phyloP scores from a whole-genome alignment of 306 rosid species.

The Cucurbita ficifolia region DNA sequence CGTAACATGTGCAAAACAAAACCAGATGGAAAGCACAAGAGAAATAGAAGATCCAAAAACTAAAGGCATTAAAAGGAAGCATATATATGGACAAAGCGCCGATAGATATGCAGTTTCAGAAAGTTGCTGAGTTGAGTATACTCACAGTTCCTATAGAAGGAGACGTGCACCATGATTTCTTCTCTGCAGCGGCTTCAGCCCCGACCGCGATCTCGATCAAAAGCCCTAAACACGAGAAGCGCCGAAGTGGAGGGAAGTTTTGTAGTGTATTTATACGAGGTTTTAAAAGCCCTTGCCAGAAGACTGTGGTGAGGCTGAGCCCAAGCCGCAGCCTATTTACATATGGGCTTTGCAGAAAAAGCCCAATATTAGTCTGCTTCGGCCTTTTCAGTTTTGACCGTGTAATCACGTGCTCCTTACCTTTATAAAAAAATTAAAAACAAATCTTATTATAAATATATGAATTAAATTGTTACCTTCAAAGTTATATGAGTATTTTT shows the following conservation, averaged over 20 bases:
- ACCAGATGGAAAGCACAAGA: not conserved
- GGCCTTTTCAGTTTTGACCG: not conserved
- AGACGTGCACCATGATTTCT: not conserved
- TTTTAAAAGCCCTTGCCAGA: not conserved
- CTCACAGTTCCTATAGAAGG: constrained; percentile 1
- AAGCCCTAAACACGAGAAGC: not conserved
- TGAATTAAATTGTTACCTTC: too few relatives aligned
- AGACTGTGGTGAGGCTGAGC: not conserved
- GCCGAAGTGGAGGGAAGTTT: not conserved
- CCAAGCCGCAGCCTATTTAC: not conserved
- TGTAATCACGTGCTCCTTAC: not conserved
- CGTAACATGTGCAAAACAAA: not conserved
- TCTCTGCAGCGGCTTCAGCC: not conserved
- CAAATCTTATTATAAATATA: too few relatives aligned
- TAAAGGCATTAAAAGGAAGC: not conserved
- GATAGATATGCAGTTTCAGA: not conserved
- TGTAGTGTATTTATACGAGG: not conserved
- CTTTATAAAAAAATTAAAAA: too few relatives aligned
- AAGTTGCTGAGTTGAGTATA: not conserved
- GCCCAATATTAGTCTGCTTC: not conserved
- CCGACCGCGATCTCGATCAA: not conserved
- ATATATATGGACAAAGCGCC: too few relatives aligned
- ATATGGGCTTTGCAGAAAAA: not conserved
- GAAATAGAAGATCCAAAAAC: not conserved
- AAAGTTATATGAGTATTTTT: too few relatives aligned